Evolutionary conservation across 1,284 basidiomycete species (phyloP), one percentile per base, ranked within the genome.

Genomic region (Trichosporon coremiiforme): DNA sequence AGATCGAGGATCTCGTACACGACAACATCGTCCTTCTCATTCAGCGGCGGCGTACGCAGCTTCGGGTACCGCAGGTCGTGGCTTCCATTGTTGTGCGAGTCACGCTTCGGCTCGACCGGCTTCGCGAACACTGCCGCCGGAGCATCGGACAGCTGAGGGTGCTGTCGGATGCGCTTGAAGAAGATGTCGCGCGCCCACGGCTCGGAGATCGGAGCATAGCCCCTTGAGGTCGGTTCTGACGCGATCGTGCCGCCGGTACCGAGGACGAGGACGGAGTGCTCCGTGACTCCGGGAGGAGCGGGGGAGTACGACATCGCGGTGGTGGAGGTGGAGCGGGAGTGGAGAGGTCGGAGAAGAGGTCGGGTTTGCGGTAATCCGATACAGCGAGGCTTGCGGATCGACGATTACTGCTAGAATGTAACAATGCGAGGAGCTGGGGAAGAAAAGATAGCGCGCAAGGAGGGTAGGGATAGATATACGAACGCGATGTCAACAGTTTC

Each of bases 211-310:
- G 80, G 80, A 22, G 76, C 75, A 55, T 76, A 78, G 1, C 81
- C 81, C 64, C 76, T 74, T 8, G 69, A 64, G 0, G 81, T 81
- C 31, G 76, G 78, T 67, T 82, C 81, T 31, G 70, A 74, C 17
- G 81, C 81, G 29, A 82, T 82, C 9, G 81, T 82, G 9, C 81
- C 81, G 9, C 81, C 81, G 20, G 81, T 82, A 20, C 80, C 81
- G 57, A 82, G 77, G 17, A 81, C 73, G 64, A 81, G 72, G 13
- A 81, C 75, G 64, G 53, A 53, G 65, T 67, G 64, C 60, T 67
- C 64, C 31, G 29, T 60, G 6, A 60, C 57, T 5, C 57, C 57
- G 12, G 57, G 57, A 35, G 63, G 63, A 35, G 57, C 57, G 15
- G 57, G 57, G 22, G 57, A 60, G 57, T 60, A 60, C 12, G 57